phyloP scores from a whole-genome alignment of 164 flowering plant genomes.

The Chimonanthus salicifolius region DNA sequence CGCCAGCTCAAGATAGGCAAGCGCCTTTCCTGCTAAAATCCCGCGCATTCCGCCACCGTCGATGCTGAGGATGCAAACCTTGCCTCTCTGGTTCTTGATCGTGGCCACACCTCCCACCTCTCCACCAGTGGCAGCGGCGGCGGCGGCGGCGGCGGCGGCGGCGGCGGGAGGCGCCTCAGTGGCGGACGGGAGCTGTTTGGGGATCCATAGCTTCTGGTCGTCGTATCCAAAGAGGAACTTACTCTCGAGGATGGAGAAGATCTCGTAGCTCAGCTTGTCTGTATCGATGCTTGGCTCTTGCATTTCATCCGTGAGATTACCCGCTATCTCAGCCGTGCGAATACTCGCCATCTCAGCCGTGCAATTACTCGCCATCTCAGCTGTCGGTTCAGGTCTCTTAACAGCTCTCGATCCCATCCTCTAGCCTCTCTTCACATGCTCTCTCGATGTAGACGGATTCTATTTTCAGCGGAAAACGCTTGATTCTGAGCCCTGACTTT shows the following conservation, averaged over 20 bases:
- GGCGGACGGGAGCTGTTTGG: conserved; percentile 32
- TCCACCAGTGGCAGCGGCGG: neutral
- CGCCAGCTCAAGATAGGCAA: conserved; percentile 69
- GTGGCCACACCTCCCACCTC: neutral
- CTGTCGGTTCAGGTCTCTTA: neutral
- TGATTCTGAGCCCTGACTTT: neutral
- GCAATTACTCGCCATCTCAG: conserved; percentile 16
- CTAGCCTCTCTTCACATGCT: neutral
- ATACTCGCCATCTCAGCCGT: conserved; percentile 23
- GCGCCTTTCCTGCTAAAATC: conserved; percentile 68
- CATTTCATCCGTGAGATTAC: conserved; percentile 26
- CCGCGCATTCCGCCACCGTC: conserved; percentile 90
- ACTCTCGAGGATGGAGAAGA: conserved; percentile 78
- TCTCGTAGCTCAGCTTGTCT: conserved; percentile 80
- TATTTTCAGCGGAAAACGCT: neutral
- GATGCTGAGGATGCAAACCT: conserved; percentile 73
- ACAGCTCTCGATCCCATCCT: neutral
- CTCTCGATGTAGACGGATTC: neutral
- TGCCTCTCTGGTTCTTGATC: conserved; percentile 73
- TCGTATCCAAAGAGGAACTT: conserved; percentile 80
- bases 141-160: conserved; percentile 10
- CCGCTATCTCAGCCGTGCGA: conserved; percentile 11
- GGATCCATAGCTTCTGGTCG: conserved; percentile 76
- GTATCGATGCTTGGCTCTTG: conserved; percentile 77
- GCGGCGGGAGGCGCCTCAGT: neutral